Evolutionary conservation across 345 rosid genomes (phyloP), one percentile per base, ranked within the genome.

Genomic region (Euphorbia pulcherrima): DNA sequence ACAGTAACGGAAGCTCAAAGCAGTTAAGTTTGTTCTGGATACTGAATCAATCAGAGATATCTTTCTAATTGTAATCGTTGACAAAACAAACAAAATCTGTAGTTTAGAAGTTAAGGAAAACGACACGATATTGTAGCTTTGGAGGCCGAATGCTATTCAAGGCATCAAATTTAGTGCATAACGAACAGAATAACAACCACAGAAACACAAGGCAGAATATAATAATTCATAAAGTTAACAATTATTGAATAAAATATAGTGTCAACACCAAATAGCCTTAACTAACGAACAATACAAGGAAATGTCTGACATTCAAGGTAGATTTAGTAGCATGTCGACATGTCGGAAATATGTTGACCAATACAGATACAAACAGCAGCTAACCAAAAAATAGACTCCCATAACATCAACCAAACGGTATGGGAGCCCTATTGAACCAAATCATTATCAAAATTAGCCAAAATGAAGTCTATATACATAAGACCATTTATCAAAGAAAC

Each of bases 191-290:
- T 11, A n/a, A 33, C 12, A 2, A 55, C 28, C 37, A 39, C 14
- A 39, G 30, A 40, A 50, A 47, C 17, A 7, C 20, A n/a, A n/a
- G 30, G 55, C 51, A 55, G 4, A 26, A 2, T 33, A 28, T 12
- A 27, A 12, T 39, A 5, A 67, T 39, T 68, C 55, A 44, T 21
- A 26, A 28, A 62, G 20, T 47, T 29, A 14, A 58, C n/a, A 0
- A 47, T 47, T 53, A 40, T 60, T n/a, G 60, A 71, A 50, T n/a
- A 48, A 44, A 33, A 51, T 51, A 60, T 9, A 59, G 23, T 20
- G 37, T 40, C 52, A 52, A 69, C 16, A 69, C 37, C 10, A 41
- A 61, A 11, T 40, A 16, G 39, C 60, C 65, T 26, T 52, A 27
- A 24, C 52, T 61, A 41, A 54, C 70, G 21, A 41, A 39, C 6